phyloP scores from a whole-genome alignment of 495 filamentous ascomycete genomes.

The Xylaria scruposa region DNA sequence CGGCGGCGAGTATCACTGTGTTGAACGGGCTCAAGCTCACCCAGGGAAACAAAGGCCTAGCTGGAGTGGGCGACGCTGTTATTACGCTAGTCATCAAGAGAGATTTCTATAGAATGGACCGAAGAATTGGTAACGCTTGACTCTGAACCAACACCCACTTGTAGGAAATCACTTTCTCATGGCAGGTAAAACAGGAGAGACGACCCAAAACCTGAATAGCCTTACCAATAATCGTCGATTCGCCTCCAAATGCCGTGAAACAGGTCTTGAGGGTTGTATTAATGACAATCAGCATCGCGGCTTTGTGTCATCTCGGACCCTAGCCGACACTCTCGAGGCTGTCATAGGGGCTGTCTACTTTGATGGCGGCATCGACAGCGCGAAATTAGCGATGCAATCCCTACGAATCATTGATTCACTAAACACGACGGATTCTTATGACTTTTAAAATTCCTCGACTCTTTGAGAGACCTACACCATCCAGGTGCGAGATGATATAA shows the following conservation, averaged over 20 bases:
- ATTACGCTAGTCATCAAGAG: neutral
- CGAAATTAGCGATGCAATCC: neutral
- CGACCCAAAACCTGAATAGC: neutral
- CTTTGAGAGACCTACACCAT: neutral
- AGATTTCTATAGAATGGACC: neutral
- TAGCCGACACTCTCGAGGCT: slow-evolving; percentile 21
- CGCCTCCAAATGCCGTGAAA: neutral
- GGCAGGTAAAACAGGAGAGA: neutral
- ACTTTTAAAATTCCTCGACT: neutral
- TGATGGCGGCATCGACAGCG: slow-evolving; percentile 12
- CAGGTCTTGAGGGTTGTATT: neutral
- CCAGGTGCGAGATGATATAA: neutral
- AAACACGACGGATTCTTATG: neutral
- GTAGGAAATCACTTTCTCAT: neutral
- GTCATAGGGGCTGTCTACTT: slow-evolving; percentile 17
- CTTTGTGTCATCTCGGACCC: neutral
- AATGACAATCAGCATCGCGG: neutral
- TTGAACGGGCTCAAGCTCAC: neutral
- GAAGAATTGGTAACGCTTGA: neutral
- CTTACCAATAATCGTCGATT: neutral
- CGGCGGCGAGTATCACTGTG: neutral
- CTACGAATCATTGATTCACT: neutral
- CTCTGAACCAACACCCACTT: neutral
- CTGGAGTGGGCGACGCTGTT: neutral
- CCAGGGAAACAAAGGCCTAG: slow-evolving; percentile 2